A percentile compares a stretch with the other conserved stretches of the same genome.
Evolutionary conservation across 768 basidiomycete genomes (phyloP).

Genomic region (Termitomyces heimii): DNA sequence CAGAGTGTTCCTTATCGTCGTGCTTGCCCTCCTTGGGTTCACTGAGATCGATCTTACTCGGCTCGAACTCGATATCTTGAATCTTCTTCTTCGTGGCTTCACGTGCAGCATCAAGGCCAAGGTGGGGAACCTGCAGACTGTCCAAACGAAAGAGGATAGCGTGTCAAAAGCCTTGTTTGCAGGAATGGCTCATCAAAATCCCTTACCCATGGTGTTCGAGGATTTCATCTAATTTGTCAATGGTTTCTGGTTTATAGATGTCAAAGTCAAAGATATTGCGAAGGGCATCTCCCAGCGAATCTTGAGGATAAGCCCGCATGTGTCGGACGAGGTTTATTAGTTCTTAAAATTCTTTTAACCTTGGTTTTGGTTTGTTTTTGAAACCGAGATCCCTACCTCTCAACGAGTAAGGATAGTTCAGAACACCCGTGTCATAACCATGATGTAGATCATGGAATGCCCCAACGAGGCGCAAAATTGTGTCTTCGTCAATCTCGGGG

Average conservation of each 20-base stretch:
- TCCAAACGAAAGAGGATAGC: not conserved
- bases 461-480: constrained; percentile 50
- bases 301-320: constrained; percentile 53
- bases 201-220: constrained; percentile 54
- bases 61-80: constrained; percentile 52
- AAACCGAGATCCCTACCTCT: constrained; percentile 34
- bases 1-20: constrained; percentile 55
- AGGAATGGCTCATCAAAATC: not conserved
- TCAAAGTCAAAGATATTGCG: constrained; percentile 71
- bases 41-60: constrained; percentile 41
- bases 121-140: constrained; percentile 45
- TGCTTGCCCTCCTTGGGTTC: constrained; percentile 59
- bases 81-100: constrained; percentile 47
- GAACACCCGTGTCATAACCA: constrained; percentile 48
- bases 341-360: constrained; percentile 28
- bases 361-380: not conserved
- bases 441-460: constrained; percentile 59
- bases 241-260: constrained; percentile 59
- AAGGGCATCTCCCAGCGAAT: constrained; percentile 50
- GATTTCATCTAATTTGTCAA: constrained; percentile 53
- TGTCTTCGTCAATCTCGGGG: constrained; percentile 49
- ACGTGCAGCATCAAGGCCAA: constrained; percentile 55
- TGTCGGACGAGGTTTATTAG: constrained; percentile 62
- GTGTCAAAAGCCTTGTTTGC: not conserved
- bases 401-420: constrained; percentile 66